Conservation (phyloP, 148 eudicot genomes). For the Cornus controversa region DNA sequence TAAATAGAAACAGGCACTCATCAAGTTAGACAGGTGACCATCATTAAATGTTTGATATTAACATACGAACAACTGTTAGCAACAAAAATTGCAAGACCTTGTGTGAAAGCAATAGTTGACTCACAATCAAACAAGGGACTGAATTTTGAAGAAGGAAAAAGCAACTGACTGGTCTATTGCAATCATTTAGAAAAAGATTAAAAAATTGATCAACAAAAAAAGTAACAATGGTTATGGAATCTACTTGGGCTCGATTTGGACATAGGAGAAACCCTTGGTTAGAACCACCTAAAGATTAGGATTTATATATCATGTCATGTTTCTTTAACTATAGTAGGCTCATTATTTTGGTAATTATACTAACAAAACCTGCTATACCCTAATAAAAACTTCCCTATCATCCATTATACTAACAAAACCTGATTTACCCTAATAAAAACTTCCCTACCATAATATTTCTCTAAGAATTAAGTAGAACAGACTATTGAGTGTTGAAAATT, state of each 20-base stretch:
- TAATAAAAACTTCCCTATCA: neutral
- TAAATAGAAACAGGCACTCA: neutral
- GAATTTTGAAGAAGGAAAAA: neutral
- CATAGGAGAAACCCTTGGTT: neutral
- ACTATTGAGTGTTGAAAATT: neutral
- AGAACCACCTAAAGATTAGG: neutral
- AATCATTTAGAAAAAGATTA: neutral
- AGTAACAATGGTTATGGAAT: neutral
- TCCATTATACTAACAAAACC: too few relatives aligned
- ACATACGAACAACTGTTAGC: neutral
- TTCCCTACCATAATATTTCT: neutral
- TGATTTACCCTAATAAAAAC: neutral
- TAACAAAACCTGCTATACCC: too few relatives aligned
- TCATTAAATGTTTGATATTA: neutral
- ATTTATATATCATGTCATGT: neutral
- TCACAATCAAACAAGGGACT: neutral
- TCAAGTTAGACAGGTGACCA: neutral
- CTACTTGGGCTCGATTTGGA: neutral
- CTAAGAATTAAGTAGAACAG: conserved; percentile 1
- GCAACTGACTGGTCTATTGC: neutral
- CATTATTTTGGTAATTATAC: neutral
- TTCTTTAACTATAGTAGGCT: neutral
- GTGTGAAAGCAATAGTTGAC: neutral
- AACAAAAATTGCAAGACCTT: neutral
- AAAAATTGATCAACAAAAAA: conserved; percentile 1